Evolutionary conservation across 2,329 filamentous ascomycete genomes (phyloP), one percentile per base, ranked within the genome.

Genomic region (Leptographium procerum): DNA sequence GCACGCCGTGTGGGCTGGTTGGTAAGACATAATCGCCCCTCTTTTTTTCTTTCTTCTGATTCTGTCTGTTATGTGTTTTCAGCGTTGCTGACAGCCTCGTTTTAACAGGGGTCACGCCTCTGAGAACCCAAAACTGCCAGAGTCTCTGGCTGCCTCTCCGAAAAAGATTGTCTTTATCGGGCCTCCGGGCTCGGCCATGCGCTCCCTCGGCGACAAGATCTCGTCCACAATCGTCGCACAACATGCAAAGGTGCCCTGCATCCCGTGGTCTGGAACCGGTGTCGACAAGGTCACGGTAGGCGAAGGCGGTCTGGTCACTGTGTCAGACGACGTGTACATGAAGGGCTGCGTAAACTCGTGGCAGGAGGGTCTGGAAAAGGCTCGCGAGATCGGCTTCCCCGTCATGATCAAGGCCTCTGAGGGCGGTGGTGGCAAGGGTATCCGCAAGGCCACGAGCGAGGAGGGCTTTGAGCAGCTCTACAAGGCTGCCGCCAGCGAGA

Each of bases 351-450:
- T 95, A 53, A 83, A 83, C 69, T 91, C 88, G 26, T 91, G 90
- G 73, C 78, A 96, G 73, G 91, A 99, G 75, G 94, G 92, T 75
- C 82, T 99, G 55, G 77, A 83, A 69, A 91, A 88, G 69, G 94
- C 94, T 60, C 85, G 83, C 71, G 82, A 89, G 69, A 99, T 99
- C 71, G 94, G 94, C 65, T 99, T 99, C 78, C 94, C 94, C 19
- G 88, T 99, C 78, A 99, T 99, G 94, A 90, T 99, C 73, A 99
- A 99, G 80, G 94, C 94, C n/a, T 97, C 94, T 3, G 94, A 99
- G 78, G 94, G 94, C 76, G 94, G 94, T 77, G 94, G 94, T 77
- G 94, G 94, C 71, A 99, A 99, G 80, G 94, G 94, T 81, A 99
- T 99, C 70, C 90, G 95, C 71, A 96, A 97, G 77, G 94, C 94